Conservation (phyloP, 495 filamentous ascomycete genomes). For the Cercophora scortea region DNA sequence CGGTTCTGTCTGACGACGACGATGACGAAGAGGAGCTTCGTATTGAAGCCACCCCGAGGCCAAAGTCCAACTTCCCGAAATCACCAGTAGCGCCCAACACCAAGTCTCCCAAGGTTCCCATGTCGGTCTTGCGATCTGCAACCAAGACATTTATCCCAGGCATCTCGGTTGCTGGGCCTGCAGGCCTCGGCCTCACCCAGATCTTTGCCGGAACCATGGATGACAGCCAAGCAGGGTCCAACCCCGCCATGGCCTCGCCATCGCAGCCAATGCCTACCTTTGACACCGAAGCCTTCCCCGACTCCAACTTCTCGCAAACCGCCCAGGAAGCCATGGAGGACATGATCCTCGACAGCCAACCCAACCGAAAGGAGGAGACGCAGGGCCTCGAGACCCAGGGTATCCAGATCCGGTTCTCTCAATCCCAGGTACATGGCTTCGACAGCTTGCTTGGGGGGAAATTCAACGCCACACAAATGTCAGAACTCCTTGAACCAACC, state of each 20-base stretch:
- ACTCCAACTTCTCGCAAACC: conserved; percentile 41
- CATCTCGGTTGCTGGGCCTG: conserved; percentile 46
- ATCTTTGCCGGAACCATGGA: conserved; percentile 90
- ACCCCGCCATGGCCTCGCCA: conserved; percentile 18
- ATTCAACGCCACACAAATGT: conserved; percentile 48
- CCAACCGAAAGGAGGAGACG: conserved; percentile 15
- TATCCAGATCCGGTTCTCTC: conserved; percentile 43
- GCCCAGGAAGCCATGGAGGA: conserved; percentile 45
- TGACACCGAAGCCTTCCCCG: conserved; percentile 28
- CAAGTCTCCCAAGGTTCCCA: conserved; percentile 39
- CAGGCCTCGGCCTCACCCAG: conserved; percentile 72
- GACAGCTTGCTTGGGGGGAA: conserved; percentile 36
- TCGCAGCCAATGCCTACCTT: conserved; percentile 30
- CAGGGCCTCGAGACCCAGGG: conserved; percentile 37
- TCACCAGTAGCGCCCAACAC: conserved; percentile 28
- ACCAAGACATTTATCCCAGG: conserved; percentile 54
- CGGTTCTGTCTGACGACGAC: conserved; percentile 53
- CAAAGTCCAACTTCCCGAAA: conserved; percentile 25
- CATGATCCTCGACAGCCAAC: conserved; percentile 61
- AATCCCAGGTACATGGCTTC: conserved; percentile 46
- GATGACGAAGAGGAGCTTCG: conserved; percentile 62
- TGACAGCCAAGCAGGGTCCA: conserved; percentile 40
- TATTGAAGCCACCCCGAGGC: conserved; percentile 34
- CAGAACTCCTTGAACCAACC: conserved; percentile 64
- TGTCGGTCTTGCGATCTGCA: conserved; percentile 47